Conservation (phyloP, 148 eudicot species). For the Pharnaceum exiguum region DNA sequence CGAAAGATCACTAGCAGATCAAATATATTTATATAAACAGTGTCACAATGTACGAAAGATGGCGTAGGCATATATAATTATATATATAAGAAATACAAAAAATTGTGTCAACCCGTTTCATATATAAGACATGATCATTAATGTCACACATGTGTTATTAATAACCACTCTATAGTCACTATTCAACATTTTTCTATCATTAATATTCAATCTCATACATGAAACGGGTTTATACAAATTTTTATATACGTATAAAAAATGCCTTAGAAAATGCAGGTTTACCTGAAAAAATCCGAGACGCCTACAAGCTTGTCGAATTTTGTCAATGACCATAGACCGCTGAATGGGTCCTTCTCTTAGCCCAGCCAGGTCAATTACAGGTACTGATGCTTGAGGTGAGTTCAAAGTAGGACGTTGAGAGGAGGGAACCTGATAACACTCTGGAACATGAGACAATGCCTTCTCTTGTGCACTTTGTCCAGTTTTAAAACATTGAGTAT, state of each 20-base stretch:
- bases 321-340: conserved; percentile 23
- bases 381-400: conserved; percentile 27
- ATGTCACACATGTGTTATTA: no score
- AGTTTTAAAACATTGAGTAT: conserved; percentile 29
- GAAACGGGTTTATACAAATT: no score
- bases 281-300: conserved; percentile 54
- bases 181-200: no score
- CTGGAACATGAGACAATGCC: conserved; percentile 37
- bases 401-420: conserved; percentile 29
- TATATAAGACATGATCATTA: no score
- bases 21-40: no score
- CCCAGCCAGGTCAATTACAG: conserved; percentile 37
- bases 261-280: not conserved
- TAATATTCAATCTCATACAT: no score
- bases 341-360: conserved; percentile 14
- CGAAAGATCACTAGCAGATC: no score
- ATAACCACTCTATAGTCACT: no score
- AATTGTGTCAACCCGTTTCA: no score
- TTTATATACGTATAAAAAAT: not conserved
- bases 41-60: no score
- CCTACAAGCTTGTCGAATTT: conserved; percentile 38
- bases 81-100: no score
- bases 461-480: conserved; percentile 55
- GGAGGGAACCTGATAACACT: conserved; percentile 32
- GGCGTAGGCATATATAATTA: no score